Evolutionary conservation across 768 basidiomycete genomes (phyloP), one percentile per base, ranked within the genome.

Genomic region (Clavaria fumosa): DNA sequence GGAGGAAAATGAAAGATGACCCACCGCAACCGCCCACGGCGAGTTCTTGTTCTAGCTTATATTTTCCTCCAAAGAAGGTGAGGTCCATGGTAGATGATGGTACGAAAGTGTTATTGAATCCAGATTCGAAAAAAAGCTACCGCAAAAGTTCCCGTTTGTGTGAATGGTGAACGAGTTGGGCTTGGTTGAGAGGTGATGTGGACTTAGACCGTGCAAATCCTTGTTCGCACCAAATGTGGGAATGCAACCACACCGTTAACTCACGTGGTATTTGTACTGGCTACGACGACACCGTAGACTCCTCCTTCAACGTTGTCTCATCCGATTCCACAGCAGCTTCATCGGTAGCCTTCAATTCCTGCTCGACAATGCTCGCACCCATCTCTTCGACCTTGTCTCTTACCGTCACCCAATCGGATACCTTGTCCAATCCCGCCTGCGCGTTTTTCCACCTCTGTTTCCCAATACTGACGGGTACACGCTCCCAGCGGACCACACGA

Each of bases 11-110:
- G 17, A 40, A 24, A 34, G 32, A 17, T 33, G 27, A 60, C 71
- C 40, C 35, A 80, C 77, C 77, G 56, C 81, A 84, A 19, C 81
- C 81, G 17, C 81, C 81, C 45, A 73, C 78, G 11, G 78, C 81
- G 47, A 84, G 77, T 57, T 81, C 79, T 49, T 82, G 76, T 51
- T 80, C 79, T 24, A 83, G 62, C 42, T 72, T 67, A 55, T 83
- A 83, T 50, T 81, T 81, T 31, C 80, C 79, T 38, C 75, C 81
- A 47, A 83, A 78, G 26, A 28, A 35, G 9, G 31, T 67, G 44
- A 54, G 51, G 33, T 61, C 58, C 56, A 58, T 61, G 46, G 34
- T 21, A 12, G 10, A 12, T 20, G 19, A 14, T 17, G 33, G 19
- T 11, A 14, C 7, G 4, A 31, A 31, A 7, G 17, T 3, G 30